Percentiles rank a stretch among this genome's conserved stretches.
phyloP scores from a whole-genome alignment of 108 stramenopile species.

The Pelagomonas calceolata region DNA sequence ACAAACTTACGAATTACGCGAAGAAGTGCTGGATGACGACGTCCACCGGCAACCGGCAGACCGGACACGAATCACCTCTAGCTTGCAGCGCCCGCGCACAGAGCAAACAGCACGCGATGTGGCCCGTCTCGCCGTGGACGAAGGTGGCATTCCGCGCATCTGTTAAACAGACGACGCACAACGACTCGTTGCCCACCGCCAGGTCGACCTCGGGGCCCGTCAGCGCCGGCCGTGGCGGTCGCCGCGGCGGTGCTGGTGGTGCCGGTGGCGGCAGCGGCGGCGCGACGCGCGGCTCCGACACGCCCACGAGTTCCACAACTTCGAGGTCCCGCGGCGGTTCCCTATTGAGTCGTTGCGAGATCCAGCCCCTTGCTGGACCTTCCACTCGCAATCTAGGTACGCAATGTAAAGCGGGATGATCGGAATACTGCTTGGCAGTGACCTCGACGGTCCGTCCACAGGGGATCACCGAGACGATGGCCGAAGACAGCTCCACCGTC shows the following conservation, averaged over 20 bases:
- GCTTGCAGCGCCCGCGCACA: slow-evolving; percentile 75
- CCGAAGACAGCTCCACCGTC: slow-evolving; percentile 58
- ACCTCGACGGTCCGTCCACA: slow-evolving; percentile 43
- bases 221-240: neutral
- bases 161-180: slow-evolving; percentile 59
- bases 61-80: slow-evolving; percentile 46
- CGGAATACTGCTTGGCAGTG: slow-evolving; percentile 51
- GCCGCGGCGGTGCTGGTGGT: neutral
- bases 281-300: slow-evolving; percentile 19
- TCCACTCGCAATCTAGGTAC: slow-evolving; percentile 65
- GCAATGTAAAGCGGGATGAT: slow-evolving; percentile 61
- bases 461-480: slow-evolving; percentile 44
- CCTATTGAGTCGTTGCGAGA: slow-evolving; percentile 45
- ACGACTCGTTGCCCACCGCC: neutral
- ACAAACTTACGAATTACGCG: no score
- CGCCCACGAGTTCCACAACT: slow-evolving; percentile 52
- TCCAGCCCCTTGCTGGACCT: slow-evolving; percentile 62
- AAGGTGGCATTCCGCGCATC: slow-evolving; percentile 70
- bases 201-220: neutral
- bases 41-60: slow-evolving; percentile 27
- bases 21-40: slow-evolving; percentile 28
- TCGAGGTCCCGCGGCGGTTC: slow-evolving; percentile 41
- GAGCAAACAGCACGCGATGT: slow-evolving; percentile 73
- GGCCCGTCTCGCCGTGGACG: slow-evolving; percentile 81
- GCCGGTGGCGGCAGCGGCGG: slow-evolving; percentile 1